Conservation (phyloP, 1,284 basidiomycete genomes). For the Pholiota adiposa region DNA sequence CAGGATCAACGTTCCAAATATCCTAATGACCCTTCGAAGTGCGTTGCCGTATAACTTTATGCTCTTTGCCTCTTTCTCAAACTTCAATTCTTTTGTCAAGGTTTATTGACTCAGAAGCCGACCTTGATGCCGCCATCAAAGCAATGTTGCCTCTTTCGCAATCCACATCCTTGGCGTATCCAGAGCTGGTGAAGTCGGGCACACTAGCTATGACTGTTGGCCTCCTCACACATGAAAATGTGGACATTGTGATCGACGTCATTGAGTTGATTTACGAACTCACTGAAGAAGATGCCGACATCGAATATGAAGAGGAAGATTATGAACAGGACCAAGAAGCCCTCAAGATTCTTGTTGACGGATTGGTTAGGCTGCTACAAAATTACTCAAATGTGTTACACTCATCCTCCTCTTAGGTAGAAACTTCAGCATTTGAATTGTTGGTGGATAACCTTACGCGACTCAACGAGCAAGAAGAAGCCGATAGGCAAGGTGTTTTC, state of each 20-base stretch:
- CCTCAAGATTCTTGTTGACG: slow-evolving; percentile 74
- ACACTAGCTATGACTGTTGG: slow-evolving; percentile 75
- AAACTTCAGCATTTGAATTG: slow-evolving; percentile 85
- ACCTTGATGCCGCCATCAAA: slow-evolving; percentile 88
- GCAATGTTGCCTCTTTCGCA: slow-evolving; percentile 90
- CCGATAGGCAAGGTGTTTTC: slow-evolving; percentile 89
- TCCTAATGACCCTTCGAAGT: slow-evolving; percentile 91
- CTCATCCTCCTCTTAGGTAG: slow-evolving; percentile 52
- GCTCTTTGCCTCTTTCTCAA: not conserved
- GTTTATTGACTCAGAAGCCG: slow-evolving; percentile 98
- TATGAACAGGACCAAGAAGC: slow-evolving; percentile 70
- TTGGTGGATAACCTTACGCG: slow-evolving; percentile 88
- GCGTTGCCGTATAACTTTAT: slow-evolving; percentile 27
- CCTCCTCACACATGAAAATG: slow-evolving; percentile 90
- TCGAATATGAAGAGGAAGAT: slow-evolving; percentile 73
- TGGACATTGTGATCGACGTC: slow-evolving; percentile 92
- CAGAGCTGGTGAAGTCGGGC: slow-evolving; percentile 84
- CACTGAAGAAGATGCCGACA: slow-evolving; percentile 94
- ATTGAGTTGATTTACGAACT: slow-evolving; percentile 92
- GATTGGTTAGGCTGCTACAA: slow-evolving; percentile 58
- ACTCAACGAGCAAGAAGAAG: slow-evolving; percentile 84
- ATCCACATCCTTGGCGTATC: slow-evolving; percentile 82
- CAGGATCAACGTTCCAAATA: slow-evolving; percentile 94
- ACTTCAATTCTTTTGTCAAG: slow-evolving; percentile 43
- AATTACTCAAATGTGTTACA: not conserved